phyloP scores from a whole-genome alignment of 129 eudicot genomes.

The Tagetes erecta region DNA sequence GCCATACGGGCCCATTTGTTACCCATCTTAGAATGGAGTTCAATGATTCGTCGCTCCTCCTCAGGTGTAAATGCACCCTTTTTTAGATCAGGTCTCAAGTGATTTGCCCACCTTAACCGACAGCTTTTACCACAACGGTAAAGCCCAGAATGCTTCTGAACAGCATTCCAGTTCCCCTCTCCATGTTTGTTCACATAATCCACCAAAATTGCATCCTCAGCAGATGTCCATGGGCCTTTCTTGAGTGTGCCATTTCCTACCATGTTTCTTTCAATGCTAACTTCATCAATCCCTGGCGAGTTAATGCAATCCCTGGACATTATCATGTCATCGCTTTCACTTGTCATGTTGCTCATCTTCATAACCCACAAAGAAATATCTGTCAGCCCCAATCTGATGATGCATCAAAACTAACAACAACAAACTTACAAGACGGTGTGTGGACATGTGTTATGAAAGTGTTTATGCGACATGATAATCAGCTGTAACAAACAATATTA shows the following conservation, averaged over 20 bases:
- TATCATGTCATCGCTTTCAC: slow-evolving; percentile 62
- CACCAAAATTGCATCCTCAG: slow-evolving; percentile 82
- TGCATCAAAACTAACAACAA: background rate
- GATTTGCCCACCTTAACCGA: slow-evolving; percentile 94
- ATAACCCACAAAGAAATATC: slow-evolving; percentile 7
- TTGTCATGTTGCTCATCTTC: slow-evolving; percentile 62
- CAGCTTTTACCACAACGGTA: slow-evolving; percentile 95
- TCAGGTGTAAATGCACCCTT: slow-evolving; percentile 79
- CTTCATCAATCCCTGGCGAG: slow-evolving; percentile 69
- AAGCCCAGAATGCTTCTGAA: slow-evolving; percentile 85
- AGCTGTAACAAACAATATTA: background rate
- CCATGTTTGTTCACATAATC: slow-evolving; percentile 89
- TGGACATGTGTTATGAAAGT: background rate
- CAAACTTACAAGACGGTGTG: background rate
- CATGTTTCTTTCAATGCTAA: slow-evolving; percentile 46
- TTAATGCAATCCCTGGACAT: slow-evolving; percentile 37
- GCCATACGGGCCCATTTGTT: slow-evolving; percentile 99
- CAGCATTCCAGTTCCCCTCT: slow-evolving; percentile 97
- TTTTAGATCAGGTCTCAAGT: slow-evolving; percentile 81
- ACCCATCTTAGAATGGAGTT: slow-evolving; percentile 89
- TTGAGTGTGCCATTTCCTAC: slow-evolving; percentile 49
- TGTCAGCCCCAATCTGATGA: slow-evolving; percentile 13
- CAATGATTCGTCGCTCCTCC: slow-evolving; percentile 72
- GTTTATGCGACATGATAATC: background rate
- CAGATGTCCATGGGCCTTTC: slow-evolving; percentile 97